Conservation (phyloP, 768 basidiomycete genomes). For the Mycena leptocephala region DNA sequence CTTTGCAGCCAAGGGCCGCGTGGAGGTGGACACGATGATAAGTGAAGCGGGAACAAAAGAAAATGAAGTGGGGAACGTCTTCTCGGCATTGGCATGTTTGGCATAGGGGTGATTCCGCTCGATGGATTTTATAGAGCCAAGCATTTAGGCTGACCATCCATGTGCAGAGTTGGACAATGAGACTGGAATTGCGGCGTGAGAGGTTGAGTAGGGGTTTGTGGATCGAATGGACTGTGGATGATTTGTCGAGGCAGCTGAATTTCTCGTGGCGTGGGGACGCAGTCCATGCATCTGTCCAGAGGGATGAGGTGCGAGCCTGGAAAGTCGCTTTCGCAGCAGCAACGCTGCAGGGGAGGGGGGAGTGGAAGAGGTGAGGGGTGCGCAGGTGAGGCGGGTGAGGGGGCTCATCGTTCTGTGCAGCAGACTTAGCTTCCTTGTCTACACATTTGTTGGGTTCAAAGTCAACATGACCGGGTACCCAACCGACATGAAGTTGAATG, state of each 20-base stretch:
- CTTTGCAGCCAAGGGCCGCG: background rate
- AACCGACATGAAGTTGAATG: slow-evolving; percentile 14
- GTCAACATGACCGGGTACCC: slow-evolving; percentile 32
- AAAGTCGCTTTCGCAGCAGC: slow-evolving; percentile 1
- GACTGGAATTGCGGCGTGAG: background rate
- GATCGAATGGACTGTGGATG: slow-evolving; percentile 19
- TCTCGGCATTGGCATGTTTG: slow-evolving; percentile 9
- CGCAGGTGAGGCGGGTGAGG: too few species aligned
- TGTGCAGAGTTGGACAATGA: background rate
- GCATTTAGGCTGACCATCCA: background rate
- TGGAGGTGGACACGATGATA: slow-evolving; percentile 5
- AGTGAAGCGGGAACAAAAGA: slow-evolving; percentile 27
- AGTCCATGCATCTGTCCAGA: background rate
- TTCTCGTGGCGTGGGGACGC: background rate
- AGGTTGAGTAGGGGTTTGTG: too few species aligned
- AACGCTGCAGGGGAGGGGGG: background rate
- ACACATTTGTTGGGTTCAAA: slow-evolving; percentile 30
- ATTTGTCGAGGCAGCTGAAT: too few species aligned
- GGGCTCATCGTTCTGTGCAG: background rate
- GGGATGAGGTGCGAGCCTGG: background rate
- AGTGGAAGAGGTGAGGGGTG: background rate
- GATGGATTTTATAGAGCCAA: background rate
- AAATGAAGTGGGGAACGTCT: slow-evolving; percentile 31
- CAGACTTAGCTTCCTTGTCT: slow-evolving; percentile 25
- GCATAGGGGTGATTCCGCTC: background rate